Evolutionary conservation across 371 early-diverging fungal genomes (phyloP).

Genomic region (Paraphysoderma sedebokerense): DNA sequence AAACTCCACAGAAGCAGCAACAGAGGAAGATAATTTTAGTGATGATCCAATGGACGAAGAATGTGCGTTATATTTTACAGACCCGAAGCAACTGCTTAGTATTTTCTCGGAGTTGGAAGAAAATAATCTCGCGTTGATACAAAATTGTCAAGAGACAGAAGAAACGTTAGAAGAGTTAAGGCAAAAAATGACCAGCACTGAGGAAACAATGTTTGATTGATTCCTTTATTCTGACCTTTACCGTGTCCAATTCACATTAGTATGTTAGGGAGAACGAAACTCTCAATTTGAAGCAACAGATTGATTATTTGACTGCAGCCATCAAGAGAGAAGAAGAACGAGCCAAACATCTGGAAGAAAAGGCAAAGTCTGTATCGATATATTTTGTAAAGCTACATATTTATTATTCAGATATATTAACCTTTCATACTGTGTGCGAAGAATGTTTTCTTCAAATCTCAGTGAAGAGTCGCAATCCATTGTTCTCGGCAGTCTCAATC

Average conservation of each 20-base stretch:
- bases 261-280: conserved; percentile 21
- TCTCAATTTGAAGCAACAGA: conserved; percentile 22
- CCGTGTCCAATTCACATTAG: too few species aligned
- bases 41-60: too few species aligned
- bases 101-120: conserved; percentile 32
- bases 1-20: too few species aligned
- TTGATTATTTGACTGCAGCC: conserved; percentile 19
- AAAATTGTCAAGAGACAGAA: conserved; percentile 32
- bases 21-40: too few species aligned
- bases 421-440: too few species aligned
- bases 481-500: conserved; percentile 19
- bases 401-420: too few species aligned
- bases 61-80: conserved; percentile 14
- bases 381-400: not conserved
- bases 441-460: conserved; percentile 16
- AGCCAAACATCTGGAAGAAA: conserved; percentile 22
- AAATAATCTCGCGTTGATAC: conserved; percentile 27
- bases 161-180: conserved; percentile 27
- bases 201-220: conserved; percentile 14
- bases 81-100: conserved; percentile 25
- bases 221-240: not conserved
- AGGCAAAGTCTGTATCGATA: conserved; percentile 12
- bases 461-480: conserved; percentile 24
- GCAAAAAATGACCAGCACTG: conserved; percentile 19
- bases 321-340: conserved; percentile 28